Conservation (phyloP, 768 basidiomycete species). For the Suillus sp. region DNA sequence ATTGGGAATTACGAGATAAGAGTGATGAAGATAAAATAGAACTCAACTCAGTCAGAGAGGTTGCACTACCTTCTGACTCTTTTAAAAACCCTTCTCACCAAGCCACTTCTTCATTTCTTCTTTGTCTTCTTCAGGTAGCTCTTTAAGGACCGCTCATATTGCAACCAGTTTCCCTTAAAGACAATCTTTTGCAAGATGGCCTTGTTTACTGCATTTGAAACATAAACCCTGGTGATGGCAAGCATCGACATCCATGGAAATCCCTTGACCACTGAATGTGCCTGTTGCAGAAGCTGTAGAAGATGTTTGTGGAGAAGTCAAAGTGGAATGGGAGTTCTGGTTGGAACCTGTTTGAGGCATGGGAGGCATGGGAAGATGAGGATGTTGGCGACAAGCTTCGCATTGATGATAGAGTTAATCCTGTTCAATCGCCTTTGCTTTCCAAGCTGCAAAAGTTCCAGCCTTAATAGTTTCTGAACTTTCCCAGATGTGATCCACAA, state of each 20-base stretch:
- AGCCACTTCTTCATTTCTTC: not conserved
- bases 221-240: conserved; percentile 7
- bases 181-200: conserved; percentile 2
- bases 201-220: conserved; percentile 2
- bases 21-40: not conserved
- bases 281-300: not conserved
- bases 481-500: not conserved
- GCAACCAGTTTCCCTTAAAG: not conserved
- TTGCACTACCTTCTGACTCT: conserved; percentile 1
- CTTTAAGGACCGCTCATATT: not conserved
- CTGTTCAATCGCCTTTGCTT: not conserved
- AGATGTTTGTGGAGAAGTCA: not conserved
- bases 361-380: too few species aligned
- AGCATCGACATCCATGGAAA: conserved; percentile 22
- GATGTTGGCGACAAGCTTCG: too few species aligned
- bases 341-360: too few species aligned
- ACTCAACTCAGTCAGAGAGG: conserved; percentile 2
- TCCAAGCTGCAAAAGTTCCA: not conserved
- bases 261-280: conserved; percentile 17
- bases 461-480: not conserved
- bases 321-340: not conserved
- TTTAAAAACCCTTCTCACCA: conserved; percentile 10
- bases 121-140: conserved; percentile 5
- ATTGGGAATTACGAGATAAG: not conserved
- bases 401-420: not conserved